These are phyloP conservation scores for Epichloe elymi DNA, from an alignment of 2,329 filamentous ascomycete species.

Conservation along the genomic window DNA sequence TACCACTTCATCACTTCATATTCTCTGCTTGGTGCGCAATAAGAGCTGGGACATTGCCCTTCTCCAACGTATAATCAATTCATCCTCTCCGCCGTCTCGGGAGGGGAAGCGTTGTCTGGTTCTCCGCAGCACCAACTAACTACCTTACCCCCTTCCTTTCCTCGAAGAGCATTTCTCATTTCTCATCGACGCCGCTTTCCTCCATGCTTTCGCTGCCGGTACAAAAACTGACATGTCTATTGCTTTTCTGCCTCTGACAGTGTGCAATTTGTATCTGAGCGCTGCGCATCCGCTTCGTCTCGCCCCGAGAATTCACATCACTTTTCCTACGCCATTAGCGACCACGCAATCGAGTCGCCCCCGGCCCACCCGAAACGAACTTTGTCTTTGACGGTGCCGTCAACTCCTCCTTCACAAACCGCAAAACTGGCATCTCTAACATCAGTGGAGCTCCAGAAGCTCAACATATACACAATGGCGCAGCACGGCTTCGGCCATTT, in stretches of 20 bases:
- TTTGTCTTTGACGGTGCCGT: constrained; percentile 3
- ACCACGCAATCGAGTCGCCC: constrained; percentile 1
- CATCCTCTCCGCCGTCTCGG: neutral
- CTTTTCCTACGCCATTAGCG: neutral
- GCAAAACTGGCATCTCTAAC: constrained; percentile 7
- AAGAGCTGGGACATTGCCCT: neutral
- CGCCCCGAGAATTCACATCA: neutral
- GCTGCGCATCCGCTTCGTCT: neutral
- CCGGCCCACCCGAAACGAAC: constrained; percentile 1
- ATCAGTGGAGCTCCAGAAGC: constrained; percentile 7
- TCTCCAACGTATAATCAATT: neutral
- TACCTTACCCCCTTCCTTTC: neutral
- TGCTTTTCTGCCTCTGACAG: neutral
- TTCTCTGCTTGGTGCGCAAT: neutral
- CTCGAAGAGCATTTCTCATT: neutral
- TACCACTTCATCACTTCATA: neutral
- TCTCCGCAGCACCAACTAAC: neutral
- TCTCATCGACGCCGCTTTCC: neutral
- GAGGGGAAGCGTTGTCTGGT: neutral
- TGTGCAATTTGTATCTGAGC: neutral
- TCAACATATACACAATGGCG: constrained; percentile 29
- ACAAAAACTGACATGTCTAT: neutral
- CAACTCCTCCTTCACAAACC: constrained; percentile 2
- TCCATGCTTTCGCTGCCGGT: neutral
- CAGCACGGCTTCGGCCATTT: constrained; percentile 45